Conservation (phyloP, 768 basidiomycete species). For the Kwoniella pini region DNA sequence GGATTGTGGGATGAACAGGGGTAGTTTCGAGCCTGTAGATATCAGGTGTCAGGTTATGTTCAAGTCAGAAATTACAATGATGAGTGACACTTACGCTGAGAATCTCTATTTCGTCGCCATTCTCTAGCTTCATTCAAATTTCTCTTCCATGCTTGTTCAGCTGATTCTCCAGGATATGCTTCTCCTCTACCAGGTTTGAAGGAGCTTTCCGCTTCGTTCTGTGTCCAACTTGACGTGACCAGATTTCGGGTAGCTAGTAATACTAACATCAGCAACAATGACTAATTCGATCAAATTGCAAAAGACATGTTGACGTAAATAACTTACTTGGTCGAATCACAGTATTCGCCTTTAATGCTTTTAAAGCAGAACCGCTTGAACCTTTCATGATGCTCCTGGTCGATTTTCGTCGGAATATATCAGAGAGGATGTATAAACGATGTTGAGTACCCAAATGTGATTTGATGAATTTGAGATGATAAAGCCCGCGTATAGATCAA, state of each 20-base stretch:
- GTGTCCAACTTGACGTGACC: background rate
- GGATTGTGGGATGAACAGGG: constrained; percentile 25
- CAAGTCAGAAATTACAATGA: background rate
- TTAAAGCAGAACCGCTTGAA: constrained; percentile 11
- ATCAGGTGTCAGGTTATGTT: background rate
- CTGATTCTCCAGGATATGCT: constrained; percentile 25
- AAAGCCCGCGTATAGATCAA: too few species aligned
- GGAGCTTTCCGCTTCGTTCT: constrained; percentile 16
- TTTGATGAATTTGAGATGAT: too few species aligned
- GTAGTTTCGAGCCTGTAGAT: constrained; percentile 9
- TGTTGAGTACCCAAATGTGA: too few species aligned
- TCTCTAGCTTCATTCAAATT: constrained; percentile 44
- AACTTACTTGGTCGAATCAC: constrained; percentile 3
- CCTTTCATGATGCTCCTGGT: constrained; percentile 7
- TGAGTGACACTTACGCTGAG: constrained; percentile 20
- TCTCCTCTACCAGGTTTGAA: constrained; percentile 8
- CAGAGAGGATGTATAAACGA: too few species aligned
- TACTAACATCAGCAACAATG: background rate
- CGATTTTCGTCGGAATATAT: too few species aligned
- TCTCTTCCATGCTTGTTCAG: constrained; percentile 46
- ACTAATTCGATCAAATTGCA: background rate
- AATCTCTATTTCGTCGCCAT: constrained; percentile 33
- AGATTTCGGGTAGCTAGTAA: background rate
- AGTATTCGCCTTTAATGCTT: background rate
- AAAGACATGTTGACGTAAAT: background rate